Conservation (phyloP, 768 basidiomycete species). For the Auricularia sp. region DNA sequence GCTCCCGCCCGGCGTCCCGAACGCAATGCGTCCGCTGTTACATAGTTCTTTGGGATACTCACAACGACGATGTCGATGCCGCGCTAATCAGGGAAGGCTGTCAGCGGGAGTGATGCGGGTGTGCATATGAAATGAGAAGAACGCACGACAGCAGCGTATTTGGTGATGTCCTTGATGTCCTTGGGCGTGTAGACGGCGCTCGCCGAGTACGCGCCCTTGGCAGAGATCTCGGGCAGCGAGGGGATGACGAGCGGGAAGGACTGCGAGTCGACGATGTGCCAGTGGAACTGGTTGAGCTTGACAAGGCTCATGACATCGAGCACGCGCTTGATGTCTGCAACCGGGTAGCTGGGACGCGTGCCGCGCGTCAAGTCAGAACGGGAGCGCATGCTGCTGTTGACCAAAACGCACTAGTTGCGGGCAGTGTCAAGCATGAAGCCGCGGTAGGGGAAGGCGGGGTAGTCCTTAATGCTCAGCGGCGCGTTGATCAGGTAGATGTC, state of each 20-base stretch:
- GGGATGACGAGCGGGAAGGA: slow-evolving; percentile 65
- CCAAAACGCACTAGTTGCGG: slow-evolving; percentile 46
- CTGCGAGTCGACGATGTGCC: slow-evolving; percentile 79
- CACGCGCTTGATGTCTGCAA: slow-evolving; percentile 54
- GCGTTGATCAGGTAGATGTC: slow-evolving; percentile 44
- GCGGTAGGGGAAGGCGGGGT: slow-evolving; percentile 62
- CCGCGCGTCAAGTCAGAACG: not conserved
- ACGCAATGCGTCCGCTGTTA: not conserved
- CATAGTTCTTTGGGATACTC: slow-evolving; percentile 1
- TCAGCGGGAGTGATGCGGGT: not conserved
- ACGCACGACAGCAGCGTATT: slow-evolving; percentile 63
- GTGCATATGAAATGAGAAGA: slow-evolving; percentile 2
- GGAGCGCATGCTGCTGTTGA: slow-evolving; percentile 7
- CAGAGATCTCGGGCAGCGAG: slow-evolving; percentile 48
- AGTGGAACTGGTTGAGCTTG: slow-evolving; percentile 75
- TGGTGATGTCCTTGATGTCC: slow-evolving; percentile 50
- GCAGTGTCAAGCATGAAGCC: slow-evolving; percentile 77
- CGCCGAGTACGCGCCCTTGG: slow-evolving; percentile 49
- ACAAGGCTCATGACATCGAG: slow-evolving; percentile 70
- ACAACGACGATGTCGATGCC: slow-evolving; percentile 65
- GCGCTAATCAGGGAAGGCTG: slow-evolving; percentile 25
- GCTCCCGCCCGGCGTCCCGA: too few species aligned
- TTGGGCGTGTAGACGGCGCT: slow-evolving; percentile 39
- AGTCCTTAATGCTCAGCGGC: slow-evolving; percentile 49
- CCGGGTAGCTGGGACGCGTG: slow-evolving; percentile 39